A percentile compares a stretch with the other conserved stretches of the same genome.
Evolutionary conservation across 2,329 filamentous ascomycete species (phyloP).

Genomic region (Apiospora sp.): DNA sequence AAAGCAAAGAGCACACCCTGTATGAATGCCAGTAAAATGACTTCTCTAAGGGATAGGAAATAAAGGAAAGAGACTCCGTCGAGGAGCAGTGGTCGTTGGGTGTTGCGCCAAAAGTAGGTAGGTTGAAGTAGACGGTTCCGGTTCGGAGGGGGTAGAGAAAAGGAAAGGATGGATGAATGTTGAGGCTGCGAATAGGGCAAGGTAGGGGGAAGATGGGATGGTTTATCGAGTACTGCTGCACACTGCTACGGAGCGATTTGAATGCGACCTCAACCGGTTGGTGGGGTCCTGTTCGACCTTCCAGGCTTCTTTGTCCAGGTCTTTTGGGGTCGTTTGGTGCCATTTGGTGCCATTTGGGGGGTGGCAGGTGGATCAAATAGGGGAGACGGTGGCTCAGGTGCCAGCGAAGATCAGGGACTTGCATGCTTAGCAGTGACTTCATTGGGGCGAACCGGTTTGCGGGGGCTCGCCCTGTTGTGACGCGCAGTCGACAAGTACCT

Average conservation of each 20-base stretch:
- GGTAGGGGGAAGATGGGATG: slow-evolving; percentile 8
- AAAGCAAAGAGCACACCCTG: background rate
- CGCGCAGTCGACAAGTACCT: background rate
- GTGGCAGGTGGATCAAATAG: background rate
- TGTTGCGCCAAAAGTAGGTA: slow-evolving; percentile 6
- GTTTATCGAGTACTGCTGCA: background rate
- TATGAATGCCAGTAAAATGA: background rate
- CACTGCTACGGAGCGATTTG: background rate
- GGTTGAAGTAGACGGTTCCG: background rate
- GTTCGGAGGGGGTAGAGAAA: slow-evolving; percentile 1
- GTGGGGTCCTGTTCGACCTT: background rate
- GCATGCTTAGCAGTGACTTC: slow-evolving; percentile 18
- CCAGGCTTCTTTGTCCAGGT: background rate
- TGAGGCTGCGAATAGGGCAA: slow-evolving; percentile 8
- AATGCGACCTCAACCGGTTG: background rate
- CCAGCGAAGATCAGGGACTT: slow-evolving; percentile 17
- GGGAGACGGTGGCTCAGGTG: slow-evolving; percentile 12
- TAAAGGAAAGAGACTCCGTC: slow-evolving; percentile 19
- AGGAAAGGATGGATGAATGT: background rate
- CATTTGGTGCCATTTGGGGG: background rate
- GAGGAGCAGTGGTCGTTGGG: background rate
- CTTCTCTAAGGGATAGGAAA: background rate
- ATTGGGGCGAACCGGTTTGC: background rate
- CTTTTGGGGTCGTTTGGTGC: background rate
- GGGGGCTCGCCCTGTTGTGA: background rate